A percentile compares a stretch with the other conserved stretches of the same genome.
These are phyloP conservation scores for Candida bentonensis DNA, from an alignment of 805 yeast species.

Conservation along the genomic window DNA sequence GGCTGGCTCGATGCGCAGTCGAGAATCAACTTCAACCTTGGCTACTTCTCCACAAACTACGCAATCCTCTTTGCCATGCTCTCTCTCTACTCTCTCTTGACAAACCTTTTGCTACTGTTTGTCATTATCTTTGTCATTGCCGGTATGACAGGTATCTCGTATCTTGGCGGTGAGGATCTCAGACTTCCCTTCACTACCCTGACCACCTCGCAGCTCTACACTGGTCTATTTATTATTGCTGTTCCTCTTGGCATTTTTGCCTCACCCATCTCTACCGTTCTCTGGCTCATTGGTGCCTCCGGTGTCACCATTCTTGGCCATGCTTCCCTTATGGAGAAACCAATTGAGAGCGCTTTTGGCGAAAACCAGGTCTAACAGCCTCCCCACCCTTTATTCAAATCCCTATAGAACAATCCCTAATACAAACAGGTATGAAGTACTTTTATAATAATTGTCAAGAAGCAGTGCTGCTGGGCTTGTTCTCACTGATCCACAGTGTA, in stretches of 20 bases:
- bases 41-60: constrained; percentile 81
- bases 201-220: constrained; percentile 70
- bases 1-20: constrained; percentile 82
- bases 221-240: constrained; percentile 61
- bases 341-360: constrained; percentile 86
- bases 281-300: constrained; percentile 87
- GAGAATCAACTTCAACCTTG: constrained; percentile 74
- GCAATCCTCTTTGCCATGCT: constrained; percentile 55
- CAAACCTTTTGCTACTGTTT: constrained; percentile 72
- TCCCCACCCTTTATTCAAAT: too few relatives aligned
- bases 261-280: constrained; percentile 73
- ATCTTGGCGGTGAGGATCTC: constrained; percentile 71
- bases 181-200: constrained; percentile 51
- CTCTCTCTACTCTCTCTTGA: constrained; percentile 72
- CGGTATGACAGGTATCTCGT: constrained; percentile 69
- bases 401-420: too few relatives aligned
- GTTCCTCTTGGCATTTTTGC: constrained; percentile 78
- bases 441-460: too few relatives aligned
- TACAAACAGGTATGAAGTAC: too few relatives aligned
- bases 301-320: constrained; percentile 68
- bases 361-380: constrained; percentile 44
- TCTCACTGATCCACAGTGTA: too few relatives aligned
- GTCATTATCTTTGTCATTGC: constrained; percentile 61
- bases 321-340: constrained; percentile 87
- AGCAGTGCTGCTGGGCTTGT: too few relatives aligned